A percentile compares a stretch with the other conserved stretches of the same genome.
These are phyloP conservation scores for Hibiscus tridactylites DNA, from an alignment of 345 rosid genomes.

Conservation along the genomic window DNA sequence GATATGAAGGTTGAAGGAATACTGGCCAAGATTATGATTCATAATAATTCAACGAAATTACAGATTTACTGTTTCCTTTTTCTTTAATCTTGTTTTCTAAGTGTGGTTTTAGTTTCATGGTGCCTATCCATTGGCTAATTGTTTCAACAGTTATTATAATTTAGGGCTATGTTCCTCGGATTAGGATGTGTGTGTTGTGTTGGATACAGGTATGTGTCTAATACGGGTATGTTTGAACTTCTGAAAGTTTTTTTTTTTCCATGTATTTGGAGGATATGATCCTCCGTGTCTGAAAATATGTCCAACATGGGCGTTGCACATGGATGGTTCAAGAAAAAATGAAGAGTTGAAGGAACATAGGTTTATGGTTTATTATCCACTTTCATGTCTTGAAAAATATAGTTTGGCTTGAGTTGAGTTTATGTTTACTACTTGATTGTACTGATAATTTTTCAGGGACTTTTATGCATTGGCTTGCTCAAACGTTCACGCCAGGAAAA, in stretches of 20 bases:
- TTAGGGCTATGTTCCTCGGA: too few species aligned
- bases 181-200: too few species aligned
- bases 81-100: not conserved
- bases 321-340: too few species aligned
- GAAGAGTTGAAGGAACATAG: not conserved
- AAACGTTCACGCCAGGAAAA: conserved; percentile 69
- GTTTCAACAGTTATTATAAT: not conserved
- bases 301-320: not conserved
- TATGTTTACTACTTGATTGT: not conserved
- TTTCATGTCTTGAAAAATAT: not conserved
- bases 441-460: conserved; percentile 40
- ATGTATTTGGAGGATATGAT: too few species aligned
- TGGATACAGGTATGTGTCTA: too few species aligned
- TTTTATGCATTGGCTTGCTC: conserved; percentile 80
- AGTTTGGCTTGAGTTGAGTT: not conserved
- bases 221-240: too few species aligned
- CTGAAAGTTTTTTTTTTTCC: too few species aligned
- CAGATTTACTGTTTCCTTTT: not conserved
- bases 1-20: not conserved
- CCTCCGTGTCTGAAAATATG: not conserved
- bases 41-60: not conserved
- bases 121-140: not conserved
- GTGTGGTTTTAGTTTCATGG: not conserved
- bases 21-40: not conserved
- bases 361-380: not conserved